phyloP scores from a whole-genome alignment of 305 asterid species.

The Rubia peregrina region DNA sequence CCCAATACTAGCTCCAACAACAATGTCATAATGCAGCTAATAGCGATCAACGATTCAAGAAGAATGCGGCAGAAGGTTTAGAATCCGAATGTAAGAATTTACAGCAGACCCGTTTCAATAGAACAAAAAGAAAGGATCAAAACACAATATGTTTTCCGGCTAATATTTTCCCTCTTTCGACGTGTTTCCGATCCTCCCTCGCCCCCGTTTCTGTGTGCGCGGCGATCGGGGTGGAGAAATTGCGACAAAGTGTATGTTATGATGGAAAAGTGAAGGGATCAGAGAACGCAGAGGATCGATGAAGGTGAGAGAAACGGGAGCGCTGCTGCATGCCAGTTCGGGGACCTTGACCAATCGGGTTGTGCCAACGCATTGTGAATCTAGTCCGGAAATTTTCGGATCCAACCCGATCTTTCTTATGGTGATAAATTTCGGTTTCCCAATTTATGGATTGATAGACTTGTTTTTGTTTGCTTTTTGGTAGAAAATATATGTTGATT shows the following conservation, averaged over 20 bases:
- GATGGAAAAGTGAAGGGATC: neutral
- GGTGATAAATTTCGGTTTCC: neutral
- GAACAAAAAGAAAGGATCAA: neutral
- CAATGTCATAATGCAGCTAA: neutral
- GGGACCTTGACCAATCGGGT: neutral
- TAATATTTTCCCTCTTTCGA: neutral
- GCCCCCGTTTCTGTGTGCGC: neutral
- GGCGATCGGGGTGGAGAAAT: neutral
- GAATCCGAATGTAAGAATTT: conserved; percentile 24
- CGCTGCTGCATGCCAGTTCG: neutral
- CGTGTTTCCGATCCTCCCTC: neutral
- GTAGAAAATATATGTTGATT: neutral
- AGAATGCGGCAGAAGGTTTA: conserved; percentile 8
- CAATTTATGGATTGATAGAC: no score
- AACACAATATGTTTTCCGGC: conserved; percentile 10
- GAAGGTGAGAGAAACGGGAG: conserved; percentile 6
- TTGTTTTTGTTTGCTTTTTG: neutral
- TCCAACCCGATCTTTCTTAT: neutral
- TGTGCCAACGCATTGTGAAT: neutral
- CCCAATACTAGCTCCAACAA: neutral
- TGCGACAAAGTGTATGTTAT: neutral
- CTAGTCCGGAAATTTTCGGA: neutral
- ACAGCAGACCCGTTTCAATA: conserved; percentile 11
- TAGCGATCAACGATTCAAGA: neutral
- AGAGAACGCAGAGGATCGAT: neutral